phyloP scores from a whole-genome alignment of 2,329 filamentous ascomycete species.

The Fusarium globosum region DNA sequence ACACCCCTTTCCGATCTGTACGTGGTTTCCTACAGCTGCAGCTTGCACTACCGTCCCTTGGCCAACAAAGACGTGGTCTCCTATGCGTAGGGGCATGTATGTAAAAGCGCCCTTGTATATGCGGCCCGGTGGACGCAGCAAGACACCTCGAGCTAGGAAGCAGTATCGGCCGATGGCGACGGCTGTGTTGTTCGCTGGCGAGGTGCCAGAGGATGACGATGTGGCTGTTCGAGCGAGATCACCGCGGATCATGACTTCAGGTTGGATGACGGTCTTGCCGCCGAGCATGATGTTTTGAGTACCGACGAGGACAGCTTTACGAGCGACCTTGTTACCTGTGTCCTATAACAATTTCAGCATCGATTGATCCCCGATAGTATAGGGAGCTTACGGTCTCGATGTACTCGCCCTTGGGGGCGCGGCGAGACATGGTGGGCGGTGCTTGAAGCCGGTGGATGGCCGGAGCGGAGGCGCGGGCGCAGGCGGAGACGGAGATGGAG shows the following conservation, averaged over 20 bases:
- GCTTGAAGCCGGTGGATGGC: constrained; percentile 17
- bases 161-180: constrained; percentile 93
- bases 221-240: constrained; percentile 76
- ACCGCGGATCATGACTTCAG: constrained; percentile 92
- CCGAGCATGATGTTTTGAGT: constrained; percentile 98
- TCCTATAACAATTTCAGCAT: constrained; percentile 67
- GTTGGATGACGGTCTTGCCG: constrained; percentile 95
- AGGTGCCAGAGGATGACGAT: constrained; percentile 53
- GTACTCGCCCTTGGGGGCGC: constrained; percentile 87
- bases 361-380: background rate
- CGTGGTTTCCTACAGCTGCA: constrained; percentile 84
- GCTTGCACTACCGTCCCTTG: constrained; percentile 81
- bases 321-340: constrained; percentile 97
- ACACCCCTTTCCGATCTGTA: constrained; percentile 82
- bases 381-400: constrained; percentile 84
- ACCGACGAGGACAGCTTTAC: constrained; percentile 89
- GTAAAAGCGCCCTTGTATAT: constrained; percentile 82
- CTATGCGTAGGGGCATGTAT: constrained; percentile 91
- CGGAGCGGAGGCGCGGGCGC: constrained; percentile 24
- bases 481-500: constrained; percentile 10
- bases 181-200: constrained; percentile 68
- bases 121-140: constrained; percentile 84
- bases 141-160: constrained; percentile 81
- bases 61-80: constrained; percentile 93
- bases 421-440: constrained; percentile 73